These are phyloP conservation scores for Cryptococcus jaspeensis DNA, from an alignment of 1,284 basidiomycete species.

Conservation along the genomic window DNA sequence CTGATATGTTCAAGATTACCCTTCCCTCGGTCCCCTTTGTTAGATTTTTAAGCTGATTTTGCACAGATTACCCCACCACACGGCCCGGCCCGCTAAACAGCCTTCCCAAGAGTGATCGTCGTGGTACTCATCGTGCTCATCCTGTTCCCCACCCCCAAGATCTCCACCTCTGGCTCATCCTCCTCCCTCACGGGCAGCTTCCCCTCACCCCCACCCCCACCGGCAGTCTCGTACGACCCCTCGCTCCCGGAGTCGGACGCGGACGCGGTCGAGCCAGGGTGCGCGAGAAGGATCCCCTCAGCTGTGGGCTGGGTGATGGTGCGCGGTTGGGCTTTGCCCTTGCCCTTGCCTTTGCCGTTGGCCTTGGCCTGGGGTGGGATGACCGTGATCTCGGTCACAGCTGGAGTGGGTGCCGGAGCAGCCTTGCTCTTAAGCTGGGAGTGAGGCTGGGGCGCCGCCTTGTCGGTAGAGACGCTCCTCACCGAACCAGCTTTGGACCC, in stretches of 20 bases:
- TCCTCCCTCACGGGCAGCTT: neutral
- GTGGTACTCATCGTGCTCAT: neutral
- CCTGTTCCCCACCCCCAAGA: too few relatives aligned
- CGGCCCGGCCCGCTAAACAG: too few relatives aligned
- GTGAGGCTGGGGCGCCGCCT: neutral
- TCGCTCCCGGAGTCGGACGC: neutral
- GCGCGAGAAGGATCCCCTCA: neutral
- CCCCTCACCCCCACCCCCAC: neutral
- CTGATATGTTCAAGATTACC: too few relatives aligned
- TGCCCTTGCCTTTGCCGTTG: neutral
- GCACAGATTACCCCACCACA: too few relatives aligned
- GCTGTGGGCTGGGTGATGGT: neutral
- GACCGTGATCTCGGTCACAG: neutral
- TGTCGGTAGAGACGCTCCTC: neutral
- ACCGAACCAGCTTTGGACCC: neutral
- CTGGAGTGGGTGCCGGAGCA: neutral
- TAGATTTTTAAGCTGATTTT: too few relatives aligned
- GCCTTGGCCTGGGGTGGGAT: neutral
- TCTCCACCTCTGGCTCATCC: too few relatives aligned
- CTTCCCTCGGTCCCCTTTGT: too few relatives aligned
- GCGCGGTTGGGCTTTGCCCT: neutral
- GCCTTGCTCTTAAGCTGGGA: neutral
- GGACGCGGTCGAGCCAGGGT: neutral
- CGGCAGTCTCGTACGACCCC: neutral
- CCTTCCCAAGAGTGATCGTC: neutral